Conservation (phyloP, 2,329 filamentous ascomycete species). For the Neofusicoccum laricinum region DNA sequence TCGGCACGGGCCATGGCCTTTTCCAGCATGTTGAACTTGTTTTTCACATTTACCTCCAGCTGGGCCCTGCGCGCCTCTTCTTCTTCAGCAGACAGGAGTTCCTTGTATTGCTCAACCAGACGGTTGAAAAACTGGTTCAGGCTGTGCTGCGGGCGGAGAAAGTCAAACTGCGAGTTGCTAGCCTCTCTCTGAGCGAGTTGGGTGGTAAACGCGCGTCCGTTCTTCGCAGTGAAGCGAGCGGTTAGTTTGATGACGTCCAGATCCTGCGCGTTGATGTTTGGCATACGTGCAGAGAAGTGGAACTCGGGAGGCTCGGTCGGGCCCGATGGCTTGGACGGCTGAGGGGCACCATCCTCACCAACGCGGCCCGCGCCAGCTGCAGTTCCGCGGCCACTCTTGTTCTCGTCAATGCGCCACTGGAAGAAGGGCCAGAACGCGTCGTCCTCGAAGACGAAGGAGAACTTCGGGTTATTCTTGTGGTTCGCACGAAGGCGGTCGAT, state of each 20-base stretch:
- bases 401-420: constrained; percentile 83
- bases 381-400: constrained; percentile 78
- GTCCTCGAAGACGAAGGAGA: constrained; percentile 75
- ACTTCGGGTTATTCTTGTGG: constrained; percentile 80
- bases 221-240: constrained; percentile 87
- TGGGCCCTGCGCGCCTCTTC: constrained; percentile 71
- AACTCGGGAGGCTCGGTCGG: constrained; percentile 84
- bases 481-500: constrained; percentile 85
- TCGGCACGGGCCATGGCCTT: constrained; percentile 83
- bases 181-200: constrained; percentile 83
- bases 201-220: constrained; percentile 89
- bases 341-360: constrained; percentile 57
- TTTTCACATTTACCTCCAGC: constrained; percentile 69
- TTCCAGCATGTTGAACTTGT: constrained; percentile 77
- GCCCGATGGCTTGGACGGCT: constrained; percentile 69
- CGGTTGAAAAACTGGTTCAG: constrained; percentile 94
- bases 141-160: constrained; percentile 90
- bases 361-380: constrained; percentile 72
- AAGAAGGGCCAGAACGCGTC: constrained; percentile 91
- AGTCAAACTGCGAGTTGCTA: constrained; percentile 93
- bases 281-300: constrained; percentile 93
- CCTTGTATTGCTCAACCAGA: constrained; percentile 89
- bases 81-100: constrained; percentile 67
- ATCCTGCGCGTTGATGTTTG: constrained; percentile 93
- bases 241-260: constrained; percentile 71